Base-by-base conservation (phyloP, 73 alveolate species). In the Tetrahymena elliotti region DNA sequence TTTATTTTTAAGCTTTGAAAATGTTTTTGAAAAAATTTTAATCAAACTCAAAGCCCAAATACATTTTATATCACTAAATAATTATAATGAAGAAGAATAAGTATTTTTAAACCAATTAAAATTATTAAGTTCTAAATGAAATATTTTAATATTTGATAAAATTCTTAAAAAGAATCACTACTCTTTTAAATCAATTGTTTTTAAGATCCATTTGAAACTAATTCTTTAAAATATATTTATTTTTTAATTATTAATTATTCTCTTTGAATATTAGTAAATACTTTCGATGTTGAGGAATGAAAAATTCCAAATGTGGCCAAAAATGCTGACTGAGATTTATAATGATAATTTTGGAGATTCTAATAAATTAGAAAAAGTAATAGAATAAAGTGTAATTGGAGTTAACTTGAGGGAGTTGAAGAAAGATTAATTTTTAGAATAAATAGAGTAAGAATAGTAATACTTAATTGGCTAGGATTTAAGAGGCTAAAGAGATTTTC, bases 381-480 rank as follows among this genome's bases (percentile, higher is more conserved):
- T 68, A 4, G 88, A 68, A 16, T 18, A 68, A 18, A 68, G 88
- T 68, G 88, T 68, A 18, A 68, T 68, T 27, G 88, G 88, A 68
- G 36, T 68, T 6, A 68, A 68, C n/a, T 36, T 68, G 2, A 83
- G 93, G 33, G 96, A 94, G 82, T 35, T 94, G 88, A 39, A 94
- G 68, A 94, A 94, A 84, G 96, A 94, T 94, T 93, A 93, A 53
- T 11, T 94, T 33, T 83, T 83, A 83, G 92, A 94, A 39, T 10
- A 94, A 37, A 94, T 94, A 35, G 96, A 94, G 10, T 52, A 83
- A 94, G 93, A 84, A 8, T 83, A 94, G 38, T 31, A 94, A 41
- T 83, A 83, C 37, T 93, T 93, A 4, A 94, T 94, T 5, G 92
- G 93, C 37, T 39, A 94, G 38, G 96, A 84, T 40, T 84, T 94